Conservation (phyloP, 139 green algal genomes). For the Chloropicon primus region DNA sequence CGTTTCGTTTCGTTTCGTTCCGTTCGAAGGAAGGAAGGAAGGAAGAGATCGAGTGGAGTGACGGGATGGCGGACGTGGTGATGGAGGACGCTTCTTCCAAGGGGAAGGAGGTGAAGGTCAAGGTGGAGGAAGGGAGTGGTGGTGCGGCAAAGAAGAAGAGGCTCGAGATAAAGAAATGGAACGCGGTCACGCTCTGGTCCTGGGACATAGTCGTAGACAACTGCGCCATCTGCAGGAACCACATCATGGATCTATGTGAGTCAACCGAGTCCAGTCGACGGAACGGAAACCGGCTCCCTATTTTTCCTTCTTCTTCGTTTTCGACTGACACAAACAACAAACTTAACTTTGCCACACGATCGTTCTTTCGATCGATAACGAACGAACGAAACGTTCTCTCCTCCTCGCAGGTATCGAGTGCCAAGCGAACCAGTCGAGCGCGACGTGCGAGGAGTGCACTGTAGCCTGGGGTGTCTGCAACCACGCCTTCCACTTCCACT, state of each 20-base stretch:
- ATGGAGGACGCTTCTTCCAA: too few relatives aligned
- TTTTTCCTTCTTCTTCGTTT: too few relatives aligned
- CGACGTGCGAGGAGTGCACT: constrained; percentile 12
- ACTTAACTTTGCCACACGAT: too few relatives aligned
- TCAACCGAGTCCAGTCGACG: not conserved
- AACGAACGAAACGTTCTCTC: too few relatives aligned
- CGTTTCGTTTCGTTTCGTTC: too few relatives aligned
- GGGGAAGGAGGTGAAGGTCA: too few relatives aligned
- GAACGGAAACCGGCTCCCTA: too few relatives aligned
- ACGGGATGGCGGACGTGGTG: not conserved
- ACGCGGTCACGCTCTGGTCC: constrained; percentile 8
- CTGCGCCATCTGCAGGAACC: constrained; percentile 12
- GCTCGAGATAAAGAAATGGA: constrained; percentile 14
- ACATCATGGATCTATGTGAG: constrained; percentile 12
- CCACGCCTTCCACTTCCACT: constrained; percentile 13
- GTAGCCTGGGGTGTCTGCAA: constrained; percentile 11
- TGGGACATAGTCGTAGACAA: constrained; percentile 14
- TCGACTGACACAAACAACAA: too few relatives aligned
- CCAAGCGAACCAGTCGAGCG: constrained; percentile 9
- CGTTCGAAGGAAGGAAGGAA: too few relatives aligned
- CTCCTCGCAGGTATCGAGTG: constrained; percentile 5
- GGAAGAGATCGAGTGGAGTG: too few relatives aligned
- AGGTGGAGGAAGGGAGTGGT: not conserved
- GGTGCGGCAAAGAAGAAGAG: constrained; percentile 7
- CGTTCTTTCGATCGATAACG: too few relatives aligned